Conservation (phyloP, 768 basidiomycete genomes). For the Collybia mongolica region DNA sequence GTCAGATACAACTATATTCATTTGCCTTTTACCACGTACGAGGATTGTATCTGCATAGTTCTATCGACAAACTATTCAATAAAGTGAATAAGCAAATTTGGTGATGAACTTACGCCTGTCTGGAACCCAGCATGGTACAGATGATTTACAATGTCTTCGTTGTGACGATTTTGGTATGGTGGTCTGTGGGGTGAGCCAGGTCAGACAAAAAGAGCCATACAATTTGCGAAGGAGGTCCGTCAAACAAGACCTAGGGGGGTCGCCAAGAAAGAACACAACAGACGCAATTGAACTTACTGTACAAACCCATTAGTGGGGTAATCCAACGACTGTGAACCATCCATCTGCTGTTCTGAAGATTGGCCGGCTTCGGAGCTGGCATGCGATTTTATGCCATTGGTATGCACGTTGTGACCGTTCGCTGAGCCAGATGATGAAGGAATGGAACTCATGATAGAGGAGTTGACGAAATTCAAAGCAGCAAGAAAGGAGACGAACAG, state of each 20-base stretch:
- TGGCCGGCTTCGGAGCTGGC: constrained; percentile 34
- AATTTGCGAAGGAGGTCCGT: constrained; percentile 12
- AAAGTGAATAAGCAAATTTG: constrained; percentile 8
- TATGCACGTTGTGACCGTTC: constrained; percentile 51
- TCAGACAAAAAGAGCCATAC: constrained; percentile 7
- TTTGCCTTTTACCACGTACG: constrained; percentile 39
- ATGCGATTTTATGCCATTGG: constrained; percentile 48
- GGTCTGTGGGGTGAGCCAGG: constrained; percentile 26
- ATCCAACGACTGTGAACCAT: constrained; percentile 37
- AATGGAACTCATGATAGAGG: constrained; percentile 30
- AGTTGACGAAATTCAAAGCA: constrained; percentile 1
- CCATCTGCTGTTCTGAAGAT: constrained; percentile 32
- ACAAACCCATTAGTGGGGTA: constrained; percentile 57
- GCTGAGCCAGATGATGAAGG: constrained; percentile 40
- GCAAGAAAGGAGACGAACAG: constrained; percentile 9
- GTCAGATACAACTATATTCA: constrained; percentile 2
- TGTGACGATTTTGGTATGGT: constrained; percentile 63
- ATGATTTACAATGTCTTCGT: constrained; percentile 77
- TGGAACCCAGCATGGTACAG: constrained; percentile 80
- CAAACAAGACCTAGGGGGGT: constrained; percentile 1
- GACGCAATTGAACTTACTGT: constrained; percentile 43
- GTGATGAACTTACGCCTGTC: constrained; percentile 61
- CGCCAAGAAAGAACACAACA: constrained; percentile 1
- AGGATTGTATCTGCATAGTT: constrained; percentile 83
- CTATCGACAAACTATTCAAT: constrained; percentile 31